Base-by-base conservation (phyloP, 768 basidiomycete genomes). In the Tubosaeta sp. region DNA sequence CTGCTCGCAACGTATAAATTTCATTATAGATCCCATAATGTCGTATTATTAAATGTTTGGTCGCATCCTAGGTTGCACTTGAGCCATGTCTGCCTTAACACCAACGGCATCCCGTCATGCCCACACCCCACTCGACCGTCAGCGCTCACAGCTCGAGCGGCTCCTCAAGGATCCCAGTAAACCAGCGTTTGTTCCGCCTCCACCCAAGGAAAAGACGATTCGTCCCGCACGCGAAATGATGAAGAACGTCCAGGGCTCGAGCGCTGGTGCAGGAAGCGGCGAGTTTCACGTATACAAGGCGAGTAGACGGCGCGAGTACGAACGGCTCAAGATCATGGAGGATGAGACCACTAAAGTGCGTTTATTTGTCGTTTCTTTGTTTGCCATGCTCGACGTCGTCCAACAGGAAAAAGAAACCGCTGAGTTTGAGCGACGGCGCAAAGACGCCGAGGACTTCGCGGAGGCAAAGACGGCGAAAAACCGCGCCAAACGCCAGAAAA, bases 271-370 rank as follows among this genome's bases (percentile, higher is more conserved):
- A 16, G 97, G 97, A 46, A 92, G 90, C 51, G 95, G 95, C 39
- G 95, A 95, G 70, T 97, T 98, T 65, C 97, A 99, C 66, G 97
- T 99, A 0, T 99, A 98, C 75, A 98, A 98, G 66, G 95, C 95
- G 16, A 85, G 86, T 58, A 75, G 97, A 56, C 79, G 95, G 65
- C 78, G 95, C 62, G 97, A 99, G 73, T 98, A 97, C 62, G 97
- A 99, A 71, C 76, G 97, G 52, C 66, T 98, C 52, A 95, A 91
- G 73, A 61, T 95, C 13, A 81, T 99, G 75, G 91, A 95, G 56
- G 95, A 97, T 54, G 74, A 83, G 54, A 67, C 84, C 5, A 78
- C 81, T 62, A 86, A 87, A 70, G 97, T 92, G 62, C 53, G 82
- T 53, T 16, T 11, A 12, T 44, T 6, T 12, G 39, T 8, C 11